phyloP scores from a whole-genome alignment of 164 flowering plant genomes.

The Aristolochia californica region DNA sequence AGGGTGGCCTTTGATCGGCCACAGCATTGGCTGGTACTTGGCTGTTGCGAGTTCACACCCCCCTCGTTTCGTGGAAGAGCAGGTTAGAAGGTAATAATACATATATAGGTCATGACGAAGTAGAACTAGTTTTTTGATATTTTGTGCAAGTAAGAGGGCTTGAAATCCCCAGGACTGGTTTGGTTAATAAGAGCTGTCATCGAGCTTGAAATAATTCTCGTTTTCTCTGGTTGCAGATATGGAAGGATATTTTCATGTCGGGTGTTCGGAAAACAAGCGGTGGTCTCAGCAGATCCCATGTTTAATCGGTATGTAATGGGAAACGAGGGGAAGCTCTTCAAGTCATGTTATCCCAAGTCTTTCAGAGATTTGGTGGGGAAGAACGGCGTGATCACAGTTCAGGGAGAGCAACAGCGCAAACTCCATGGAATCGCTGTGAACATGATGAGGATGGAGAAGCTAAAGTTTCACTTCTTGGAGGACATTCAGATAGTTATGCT shows the following conservation, averaged over 20 bases:
- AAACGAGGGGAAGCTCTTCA: constrained; percentile 73
- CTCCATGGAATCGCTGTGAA: constrained; percentile 69
- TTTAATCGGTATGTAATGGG: constrained; percentile 75
- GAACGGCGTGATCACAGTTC: constrained; percentile 71
- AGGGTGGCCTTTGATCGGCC: constrained; percentile 73
- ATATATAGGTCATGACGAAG: background rate
- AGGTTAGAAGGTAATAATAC: constrained; percentile 38
- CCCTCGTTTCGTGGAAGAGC: constrained; percentile 54
- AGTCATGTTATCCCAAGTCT: constrained; percentile 80
- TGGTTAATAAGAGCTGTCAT: too few relatives aligned
- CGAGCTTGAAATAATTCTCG: too few relatives aligned
- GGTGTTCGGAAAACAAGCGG: constrained; percentile 60
- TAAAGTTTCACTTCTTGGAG: constrained; percentile 48
- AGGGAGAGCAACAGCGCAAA: constrained; percentile 74
- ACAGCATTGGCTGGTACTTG: constrained; percentile 59
- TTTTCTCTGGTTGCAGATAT: constrained; percentile 26
- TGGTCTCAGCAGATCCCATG: constrained; percentile 67
- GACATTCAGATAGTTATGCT: constrained; percentile 55
- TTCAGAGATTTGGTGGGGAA: constrained; percentile 80
- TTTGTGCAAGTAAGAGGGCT: background rate
- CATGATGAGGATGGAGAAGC: constrained; percentile 70
- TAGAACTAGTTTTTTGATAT: background rate
- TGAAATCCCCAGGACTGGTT: too few relatives aligned
- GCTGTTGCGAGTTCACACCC: constrained; percentile 82
- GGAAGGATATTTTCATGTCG: constrained; percentile 77